Evolutionary conservation across 2,329 filamentous ascomycete genomes (phyloP).

Genomic region (Talaromyces sp.): DNA sequence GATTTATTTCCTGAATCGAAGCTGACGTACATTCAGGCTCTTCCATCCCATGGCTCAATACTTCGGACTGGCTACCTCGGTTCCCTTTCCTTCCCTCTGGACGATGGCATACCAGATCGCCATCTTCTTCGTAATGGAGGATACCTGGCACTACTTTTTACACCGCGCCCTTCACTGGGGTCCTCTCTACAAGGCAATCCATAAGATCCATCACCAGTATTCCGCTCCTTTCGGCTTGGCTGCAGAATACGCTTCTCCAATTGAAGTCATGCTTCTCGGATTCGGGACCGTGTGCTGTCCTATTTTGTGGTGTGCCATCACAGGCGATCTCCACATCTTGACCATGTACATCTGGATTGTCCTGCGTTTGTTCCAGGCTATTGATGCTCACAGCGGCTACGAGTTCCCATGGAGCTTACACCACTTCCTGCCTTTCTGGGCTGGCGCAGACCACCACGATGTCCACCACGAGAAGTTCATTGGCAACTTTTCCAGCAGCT

Average conservation of each 20-base stretch:
- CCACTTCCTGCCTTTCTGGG: slow-evolving; percentile 96
- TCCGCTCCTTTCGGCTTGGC: slow-evolving; percentile 94
- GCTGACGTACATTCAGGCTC: slow-evolving; percentile 49
- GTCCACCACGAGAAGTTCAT: slow-evolving; percentile 98
- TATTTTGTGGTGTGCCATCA: slow-evolving; percentile 77
- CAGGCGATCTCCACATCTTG: slow-evolving; percentile 83
- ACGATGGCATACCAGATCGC: slow-evolving; percentile 90
- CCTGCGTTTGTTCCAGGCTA: slow-evolving; percentile 89
- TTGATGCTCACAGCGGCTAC: slow-evolving; percentile 95
- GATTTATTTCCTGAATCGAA: background rate
- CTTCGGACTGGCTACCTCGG: slow-evolving; percentile 80
- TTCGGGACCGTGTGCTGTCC: slow-evolving; percentile 79
- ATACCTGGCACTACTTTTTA: slow-evolving; percentile 97
- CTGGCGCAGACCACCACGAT: slow-evolving; percentile 93
- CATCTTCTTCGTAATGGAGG: slow-evolving; percentile 92
- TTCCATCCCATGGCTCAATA: slow-evolving; percentile 96
- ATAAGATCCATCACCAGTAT: slow-evolving; percentile 99
- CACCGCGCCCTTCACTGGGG: slow-evolving; percentile 93
- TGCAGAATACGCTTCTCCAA: slow-evolving; percentile 94
- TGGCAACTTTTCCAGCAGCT: slow-evolving; percentile 95
- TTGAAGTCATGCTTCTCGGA: slow-evolving; percentile 93
- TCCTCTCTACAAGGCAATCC: slow-evolving; percentile 90
- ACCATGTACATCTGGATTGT: slow-evolving; percentile 99
- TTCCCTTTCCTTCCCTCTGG: slow-evolving; percentile 80
- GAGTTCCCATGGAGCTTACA: slow-evolving; percentile 97